Percentiles rank a stretch among this genome's conserved stretches.
phyloP scores from a whole-genome alignment of 2,329 filamentous ascomycete species.

The Microdochium bolleyi region DNA sequence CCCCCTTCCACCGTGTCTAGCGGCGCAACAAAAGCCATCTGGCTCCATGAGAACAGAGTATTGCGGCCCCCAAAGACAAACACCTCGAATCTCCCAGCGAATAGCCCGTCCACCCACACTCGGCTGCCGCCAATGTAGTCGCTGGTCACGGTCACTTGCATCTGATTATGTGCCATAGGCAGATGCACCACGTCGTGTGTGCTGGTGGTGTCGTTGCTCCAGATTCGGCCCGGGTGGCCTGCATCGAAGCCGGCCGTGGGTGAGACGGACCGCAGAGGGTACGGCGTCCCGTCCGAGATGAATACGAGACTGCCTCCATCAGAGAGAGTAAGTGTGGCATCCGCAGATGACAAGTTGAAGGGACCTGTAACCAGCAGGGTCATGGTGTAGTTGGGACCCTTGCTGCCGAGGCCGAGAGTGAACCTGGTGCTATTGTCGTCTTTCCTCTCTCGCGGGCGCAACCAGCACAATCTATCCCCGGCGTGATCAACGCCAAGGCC shows the following conservation, averaged over 20 bases:
- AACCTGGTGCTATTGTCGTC: conserved; percentile 6
- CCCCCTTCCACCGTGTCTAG: conserved; percentile 19
- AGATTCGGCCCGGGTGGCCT: conserved; percentile 41
- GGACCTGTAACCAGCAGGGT: conserved; percentile 25
- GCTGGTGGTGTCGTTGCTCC: conserved; percentile 37
- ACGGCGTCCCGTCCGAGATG: conserved; percentile 31
- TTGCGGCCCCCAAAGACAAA: conserved; percentile 46
- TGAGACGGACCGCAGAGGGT: conserved; percentile 38
- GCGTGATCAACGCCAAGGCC: not conserved
- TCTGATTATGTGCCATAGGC: not conserved
- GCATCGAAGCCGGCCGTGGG: conserved; percentile 34
- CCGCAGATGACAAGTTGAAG: conserved; percentile 33
- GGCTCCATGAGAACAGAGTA: conserved; percentile 42
- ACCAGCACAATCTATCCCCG: conserved; percentile 4
- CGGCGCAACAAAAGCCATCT: conserved; percentile 48
- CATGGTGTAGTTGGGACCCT: conserved; percentile 37
- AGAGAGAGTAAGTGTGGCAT: conserved; percentile 30
- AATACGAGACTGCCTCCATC: conserved; percentile 29
- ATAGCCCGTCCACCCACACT: conserved; percentile 36
- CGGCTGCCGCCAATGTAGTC: conserved; percentile 36
- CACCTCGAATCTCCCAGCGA: conserved; percentile 43
- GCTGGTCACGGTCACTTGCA: conserved; percentile 30
- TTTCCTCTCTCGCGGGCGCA: conserved; percentile 23
- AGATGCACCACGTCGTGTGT: conserved; percentile 28
- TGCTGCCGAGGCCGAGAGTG: conserved; percentile 25